A percentile compares a stretch with the other conserved stretches of the same genome.
Conservation (phyloP, 768 basidiomycete species). For the Kondoa malvinella region DNA sequence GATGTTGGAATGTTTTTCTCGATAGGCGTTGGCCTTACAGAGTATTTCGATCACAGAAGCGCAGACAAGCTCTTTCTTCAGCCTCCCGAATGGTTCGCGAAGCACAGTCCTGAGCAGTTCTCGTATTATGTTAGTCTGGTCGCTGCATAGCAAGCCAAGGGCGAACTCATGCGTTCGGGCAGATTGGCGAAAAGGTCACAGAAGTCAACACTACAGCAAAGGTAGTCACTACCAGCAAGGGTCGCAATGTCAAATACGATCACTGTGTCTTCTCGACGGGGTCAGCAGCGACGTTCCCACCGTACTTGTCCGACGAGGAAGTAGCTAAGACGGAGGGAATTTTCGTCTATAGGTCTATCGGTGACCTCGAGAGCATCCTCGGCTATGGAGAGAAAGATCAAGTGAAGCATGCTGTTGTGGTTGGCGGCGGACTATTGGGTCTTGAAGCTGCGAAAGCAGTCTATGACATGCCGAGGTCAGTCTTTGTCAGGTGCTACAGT, state of each 20-base stretch:
- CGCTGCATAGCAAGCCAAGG: no score
- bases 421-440: slow-evolving; percentile 56
- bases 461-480: slow-evolving; percentile 42
- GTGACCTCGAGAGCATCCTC: slow-evolving; percentile 50
- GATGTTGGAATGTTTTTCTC: background rate
- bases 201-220: slow-evolving; percentile 30
- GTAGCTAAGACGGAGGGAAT: slow-evolving; percentile 40
- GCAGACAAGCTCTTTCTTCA: slow-evolving; percentile 49
- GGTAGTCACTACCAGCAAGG: slow-evolving; percentile 39
- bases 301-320: slow-evolving; percentile 39
- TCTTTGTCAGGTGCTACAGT: slow-evolving; percentile 31
- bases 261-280: slow-evolving; percentile 54
- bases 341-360: slow-evolving; percentile 56
- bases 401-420: slow-evolving; percentile 40
- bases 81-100: slow-evolving; percentile 29
- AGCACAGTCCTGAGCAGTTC: slow-evolving; percentile 44
- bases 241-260: slow-evolving; percentile 40
- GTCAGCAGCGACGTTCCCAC: slow-evolving; percentile 47
- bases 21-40: slow-evolving; percentile 30
- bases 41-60: slow-evolving; percentile 47
- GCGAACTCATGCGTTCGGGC: slow-evolving; percentile 40
- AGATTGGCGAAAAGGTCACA: slow-evolving; percentile 28
- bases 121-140: no score
- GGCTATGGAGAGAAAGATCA: slow-evolving; percentile 40
- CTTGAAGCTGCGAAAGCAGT: slow-evolving; percentile 59